Evolutionary conservation across 2,329 filamentous ascomycete genomes (phyloP).

Genomic region (Pseudocercospora eumusae): DNA sequence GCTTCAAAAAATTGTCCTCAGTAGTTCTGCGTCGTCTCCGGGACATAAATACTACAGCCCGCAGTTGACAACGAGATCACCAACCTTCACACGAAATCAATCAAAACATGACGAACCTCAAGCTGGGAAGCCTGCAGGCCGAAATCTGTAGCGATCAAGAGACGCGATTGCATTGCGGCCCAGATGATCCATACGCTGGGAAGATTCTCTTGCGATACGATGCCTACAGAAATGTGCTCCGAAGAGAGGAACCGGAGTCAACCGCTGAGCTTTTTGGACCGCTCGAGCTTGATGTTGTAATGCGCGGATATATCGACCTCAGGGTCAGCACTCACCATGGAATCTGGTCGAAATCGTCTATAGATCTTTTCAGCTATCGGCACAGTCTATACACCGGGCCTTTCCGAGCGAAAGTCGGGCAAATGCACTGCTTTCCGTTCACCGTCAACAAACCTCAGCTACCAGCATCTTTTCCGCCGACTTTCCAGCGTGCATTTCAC

Average conservation of each 20-base stretch:
- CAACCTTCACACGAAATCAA: neutral
- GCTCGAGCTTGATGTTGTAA: neutral
- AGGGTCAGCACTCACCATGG: neutral
- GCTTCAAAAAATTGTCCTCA: neutral
- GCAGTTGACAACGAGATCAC: neutral
- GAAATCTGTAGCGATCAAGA: neutral
- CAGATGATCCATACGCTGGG: neutral
- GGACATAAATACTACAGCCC: neutral
- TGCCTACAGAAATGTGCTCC: neutral
- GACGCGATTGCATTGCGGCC: neutral
- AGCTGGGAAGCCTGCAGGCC: neutral
- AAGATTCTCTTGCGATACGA: neutral
- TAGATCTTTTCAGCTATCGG: neutral
- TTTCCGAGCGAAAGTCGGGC: neutral
- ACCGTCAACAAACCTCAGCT: neutral
- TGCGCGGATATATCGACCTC: neutral
- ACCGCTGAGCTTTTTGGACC: neutral
- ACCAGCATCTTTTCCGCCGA: neutral
- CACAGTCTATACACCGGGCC: neutral
- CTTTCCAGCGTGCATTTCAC: neutral
- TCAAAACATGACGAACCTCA: neutral
- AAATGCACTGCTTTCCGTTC: neutral
- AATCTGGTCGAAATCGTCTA: neutral
- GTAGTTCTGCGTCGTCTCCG: neutral
- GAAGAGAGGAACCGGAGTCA: neutral